Conservation (phyloP, 805 yeast species). For the Peterozyma toletana region DNA sequence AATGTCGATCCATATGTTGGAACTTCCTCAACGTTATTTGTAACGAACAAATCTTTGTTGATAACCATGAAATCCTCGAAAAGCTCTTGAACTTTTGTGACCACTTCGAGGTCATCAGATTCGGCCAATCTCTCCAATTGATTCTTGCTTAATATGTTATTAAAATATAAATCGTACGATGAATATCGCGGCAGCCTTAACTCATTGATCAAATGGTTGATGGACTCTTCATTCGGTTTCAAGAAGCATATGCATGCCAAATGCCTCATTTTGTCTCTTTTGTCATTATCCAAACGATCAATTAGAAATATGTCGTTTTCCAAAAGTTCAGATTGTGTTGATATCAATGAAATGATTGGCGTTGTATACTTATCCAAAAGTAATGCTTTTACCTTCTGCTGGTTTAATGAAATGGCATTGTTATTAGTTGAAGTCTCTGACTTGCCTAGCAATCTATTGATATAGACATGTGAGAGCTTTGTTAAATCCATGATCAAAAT, state of each 20-base stretch:
- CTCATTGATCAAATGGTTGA: constrained; percentile 57
- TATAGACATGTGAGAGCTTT: constrained; percentile 35
- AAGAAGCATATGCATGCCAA: constrained; percentile 75
- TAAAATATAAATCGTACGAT: constrained; percentile 70
- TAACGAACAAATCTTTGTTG: constrained; percentile 54
- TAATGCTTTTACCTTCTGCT: constrained; percentile 54
- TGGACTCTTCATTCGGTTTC: constrained; percentile 61
- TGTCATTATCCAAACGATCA: constrained; percentile 55
- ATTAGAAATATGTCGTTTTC: constrained; percentile 80
- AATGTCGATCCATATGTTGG: constrained; percentile 14
- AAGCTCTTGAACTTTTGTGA: constrained; percentile 69
- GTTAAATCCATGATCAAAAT: constrained; percentile 40
- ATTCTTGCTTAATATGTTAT: constrained; percentile 65
- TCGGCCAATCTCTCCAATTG: constrained; percentile 86
- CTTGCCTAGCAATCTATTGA: constrained; percentile 26
- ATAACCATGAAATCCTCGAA: constrained; percentile 79
- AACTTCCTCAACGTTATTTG: constrained; percentile 27
- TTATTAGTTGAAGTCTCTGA: constrained; percentile 12
- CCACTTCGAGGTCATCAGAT: constrained; percentile 79
- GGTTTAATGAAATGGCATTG: constrained; percentile 12
- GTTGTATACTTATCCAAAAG: constrained; percentile 78
- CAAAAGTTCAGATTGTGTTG: constrained; percentile 80
- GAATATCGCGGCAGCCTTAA: constrained; percentile 73
- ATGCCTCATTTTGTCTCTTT: constrained; percentile 69
- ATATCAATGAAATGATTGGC: constrained; percentile 76